Evolutionary conservation across 441 rosid species (phyloP).

Genomic region (Melastoma candidum): DNA sequence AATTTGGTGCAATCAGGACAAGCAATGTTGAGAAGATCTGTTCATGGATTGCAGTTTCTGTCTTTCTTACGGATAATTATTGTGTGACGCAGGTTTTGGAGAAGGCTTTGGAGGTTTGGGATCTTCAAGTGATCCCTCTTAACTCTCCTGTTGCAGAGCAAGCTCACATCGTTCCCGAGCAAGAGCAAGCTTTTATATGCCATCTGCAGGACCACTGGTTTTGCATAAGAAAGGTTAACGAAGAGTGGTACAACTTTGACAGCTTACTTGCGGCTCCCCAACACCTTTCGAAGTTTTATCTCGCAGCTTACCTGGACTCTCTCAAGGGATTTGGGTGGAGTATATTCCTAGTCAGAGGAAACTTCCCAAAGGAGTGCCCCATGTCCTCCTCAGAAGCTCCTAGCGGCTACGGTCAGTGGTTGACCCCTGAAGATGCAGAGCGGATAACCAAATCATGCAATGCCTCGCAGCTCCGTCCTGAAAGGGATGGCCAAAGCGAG

Average conservation of each 20-base stretch:
- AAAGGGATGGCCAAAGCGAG: constrained; percentile 9
- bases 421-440: constrained; percentile 80
- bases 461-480: constrained; percentile 24
- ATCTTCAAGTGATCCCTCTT: constrained; percentile 78
- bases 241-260: constrained; percentile 89
- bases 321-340: constrained; percentile 87
- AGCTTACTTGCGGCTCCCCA: constrained; percentile 82
- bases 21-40: too few relatives aligned
- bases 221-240: constrained; percentile 78
- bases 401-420: constrained; percentile 82
- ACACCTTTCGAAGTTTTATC: constrained; percentile 82
- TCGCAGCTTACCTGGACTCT: constrained; percentile 78
- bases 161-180: constrained; percentile 18
- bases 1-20: too few relatives aligned
- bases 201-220: constrained; percentile 96
- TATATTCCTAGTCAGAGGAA: constrained; percentile 79
- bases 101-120: constrained; percentile 95
- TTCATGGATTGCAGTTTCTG: too few relatives aligned
- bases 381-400: constrained; percentile 60
- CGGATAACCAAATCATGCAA: constrained; percentile 62
- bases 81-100: constrained; percentile 52
- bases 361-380: constrained; percentile 80
- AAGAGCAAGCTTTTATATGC: constrained; percentile 79
- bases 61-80: too few relatives aligned
- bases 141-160: constrained; percentile 86